Conservation (phyloP, 257 asterid genomes). For the Solanum tarijense region DNA sequence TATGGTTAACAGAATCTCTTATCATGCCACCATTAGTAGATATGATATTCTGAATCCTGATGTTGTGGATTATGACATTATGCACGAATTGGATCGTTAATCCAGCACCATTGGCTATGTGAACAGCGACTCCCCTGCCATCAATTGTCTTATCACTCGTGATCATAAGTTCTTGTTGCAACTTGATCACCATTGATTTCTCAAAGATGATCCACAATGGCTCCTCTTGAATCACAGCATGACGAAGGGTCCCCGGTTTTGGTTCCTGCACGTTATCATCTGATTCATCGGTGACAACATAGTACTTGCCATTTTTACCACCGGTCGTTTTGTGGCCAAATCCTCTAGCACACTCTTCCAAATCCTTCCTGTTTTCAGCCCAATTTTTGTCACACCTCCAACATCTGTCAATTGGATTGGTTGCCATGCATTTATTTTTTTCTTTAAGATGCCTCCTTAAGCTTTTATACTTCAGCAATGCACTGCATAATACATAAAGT, state of each 20-base stretch:
- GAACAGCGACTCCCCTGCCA: constrained; percentile 41
- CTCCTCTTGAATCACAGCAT: constrained; percentile 40
- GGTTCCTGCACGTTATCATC: constrained; percentile 28
- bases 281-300: constrained; percentile 34
- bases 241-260: constrained; percentile 42
- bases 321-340: constrained; percentile 7
- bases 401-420: not conserved
- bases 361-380: not conserved
- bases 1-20: constrained; percentile 28
- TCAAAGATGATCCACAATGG: constrained; percentile 7
- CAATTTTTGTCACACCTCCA: not conserved
- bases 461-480: constrained; percentile 1
- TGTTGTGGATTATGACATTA: constrained; percentile 39
- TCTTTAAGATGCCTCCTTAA: not conserved
- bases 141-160: constrained; percentile 48
- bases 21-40: constrained; percentile 38
- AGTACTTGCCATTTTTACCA: constrained; percentile 28
- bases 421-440: not conserved
- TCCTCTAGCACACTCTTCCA: not conserved
- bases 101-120: constrained; percentile 49
- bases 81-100: constrained; percentile 38
- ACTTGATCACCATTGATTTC: constrained; percentile 35
- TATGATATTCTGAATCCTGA: constrained; percentile 36
- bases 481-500: constrained; percentile 6
- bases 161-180: constrained; percentile 34